Base-by-base conservation (phyloP, 805 yeast genomes). In the Starmerella bacillaris region DNA sequence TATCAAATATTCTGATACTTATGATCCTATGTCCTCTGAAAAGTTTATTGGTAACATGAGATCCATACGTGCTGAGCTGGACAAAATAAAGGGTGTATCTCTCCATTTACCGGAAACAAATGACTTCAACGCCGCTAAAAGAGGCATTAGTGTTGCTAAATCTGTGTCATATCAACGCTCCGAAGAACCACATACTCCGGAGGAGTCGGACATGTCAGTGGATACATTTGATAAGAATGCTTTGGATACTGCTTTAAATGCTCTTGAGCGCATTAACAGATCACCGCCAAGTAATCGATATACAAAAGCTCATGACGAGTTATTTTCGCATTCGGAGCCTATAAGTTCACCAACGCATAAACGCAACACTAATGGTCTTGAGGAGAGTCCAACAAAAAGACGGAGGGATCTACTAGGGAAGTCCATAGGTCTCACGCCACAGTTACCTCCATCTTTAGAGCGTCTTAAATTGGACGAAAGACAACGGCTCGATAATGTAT, bases 321-420 rank as follows among this genome's bases (percentile, higher is more conserved):
- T 26, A 7, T 26, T 26, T 11, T 15, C 29, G n/a, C 7, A 26
- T 26, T 26, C 29, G 12, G 29, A 26, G 5, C 29, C 29, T 26
- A 26, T 26, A 14, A 5, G 29, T 7, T 26, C 29, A 18, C 29
- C 29, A 14, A 11, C 16, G 14, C 29, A 26, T 15, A 26, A 26
- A 26, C 29, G 29, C 6, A 8, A 7, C 6, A 26, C 29, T 12
- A 5, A 6, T 7, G 29, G 29, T 18, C 29, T 24, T 11, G 34
- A 15, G 6, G 34, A 31, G 27, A 31, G 34, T 18, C 34, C 34
- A 21, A 21, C 34, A 7, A 31, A 31, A 18, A 24, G 34, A 8
- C 34, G 34, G 8, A 9, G 34, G 5, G 21, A 7, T 5, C 21
- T 18, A 14, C 18, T 16, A 7, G 34, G 34, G 14, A 7, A 11